A percentile compares a stretch with the other conserved stretches of the same genome.
Evolutionary conservation across 2,329 filamentous ascomycete species (phyloP).

Genomic region (Colletotrichum australisinense): DNA sequence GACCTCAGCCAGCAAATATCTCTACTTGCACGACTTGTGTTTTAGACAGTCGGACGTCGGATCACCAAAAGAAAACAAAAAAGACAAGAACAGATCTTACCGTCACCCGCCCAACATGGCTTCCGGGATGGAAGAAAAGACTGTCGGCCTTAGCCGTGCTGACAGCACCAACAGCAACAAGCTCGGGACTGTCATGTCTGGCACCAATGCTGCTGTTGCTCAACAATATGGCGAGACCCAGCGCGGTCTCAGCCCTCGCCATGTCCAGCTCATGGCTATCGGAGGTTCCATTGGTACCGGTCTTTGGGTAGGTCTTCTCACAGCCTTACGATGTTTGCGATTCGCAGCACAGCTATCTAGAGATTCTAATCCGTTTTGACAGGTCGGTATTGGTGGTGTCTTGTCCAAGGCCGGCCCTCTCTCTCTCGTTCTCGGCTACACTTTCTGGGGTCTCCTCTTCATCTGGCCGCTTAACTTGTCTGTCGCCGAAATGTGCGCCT

Average conservation of each 20-base stretch:
- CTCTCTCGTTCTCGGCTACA: constrained; percentile 56
- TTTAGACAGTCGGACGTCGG: constrained; percentile 2
- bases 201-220: constrained; percentile 21
- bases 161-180: constrained; percentile 33
- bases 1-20: background rate
- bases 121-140: constrained; percentile 31
- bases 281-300: constrained; percentile 59
- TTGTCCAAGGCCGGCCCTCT: constrained; percentile 55
- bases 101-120: constrained; percentile 21
- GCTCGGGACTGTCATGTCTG: constrained; percentile 31
- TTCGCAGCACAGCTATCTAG: background rate
- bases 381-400: constrained; percentile 56
- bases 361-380: background rate
- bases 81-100: background rate
- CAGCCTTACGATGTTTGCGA: background rate
- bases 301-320: constrained; percentile 48
- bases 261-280: constrained; percentile 62
- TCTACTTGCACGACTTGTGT: background rate
- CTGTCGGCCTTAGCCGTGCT: constrained; percentile 30
- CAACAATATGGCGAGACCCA: constrained; percentile 46
- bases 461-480: constrained; percentile 57
- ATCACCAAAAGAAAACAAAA: background rate
- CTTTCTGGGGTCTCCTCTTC: constrained; percentile 56
- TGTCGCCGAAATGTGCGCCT: constrained; percentile 69
- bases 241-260: constrained; percentile 50